Conservation (phyloP, 805 yeast species). For the Ogataea allantospora region DNA sequence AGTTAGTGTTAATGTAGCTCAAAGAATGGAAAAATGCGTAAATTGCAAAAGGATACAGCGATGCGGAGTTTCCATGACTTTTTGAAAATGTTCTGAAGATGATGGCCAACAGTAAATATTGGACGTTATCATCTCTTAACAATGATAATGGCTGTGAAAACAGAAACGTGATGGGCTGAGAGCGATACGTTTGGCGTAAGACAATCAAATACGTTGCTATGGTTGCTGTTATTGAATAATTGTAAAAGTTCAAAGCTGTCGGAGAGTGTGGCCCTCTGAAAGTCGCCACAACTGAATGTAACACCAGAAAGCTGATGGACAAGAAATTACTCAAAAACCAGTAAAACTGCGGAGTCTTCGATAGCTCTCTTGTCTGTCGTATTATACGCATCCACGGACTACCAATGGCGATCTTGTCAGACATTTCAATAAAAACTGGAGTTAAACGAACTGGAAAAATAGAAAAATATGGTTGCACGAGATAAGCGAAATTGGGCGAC, state of each 20-base stretch:
- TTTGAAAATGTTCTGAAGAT: slow-evolving; percentile 36
- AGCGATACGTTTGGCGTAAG: slow-evolving; percentile 54
- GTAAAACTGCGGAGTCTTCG: slow-evolving; percentile 57
- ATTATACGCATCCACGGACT: slow-evolving; percentile 4
- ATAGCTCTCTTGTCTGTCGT: slow-evolving; percentile 15
- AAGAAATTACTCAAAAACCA: slow-evolving; percentile 67
- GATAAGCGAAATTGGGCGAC: slow-evolving; percentile 8
- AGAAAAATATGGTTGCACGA: slow-evolving; percentile 10
- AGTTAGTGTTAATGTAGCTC: slow-evolving; percentile 51
- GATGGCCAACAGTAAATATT: slow-evolving; percentile 50
- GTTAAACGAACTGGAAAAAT: slow-evolving; percentile 2
- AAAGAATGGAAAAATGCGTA: slow-evolving; percentile 66
- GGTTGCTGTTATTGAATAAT: slow-evolving; percentile 47
- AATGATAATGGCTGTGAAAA: slow-evolving; percentile 30
- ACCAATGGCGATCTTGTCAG: slow-evolving; percentile 5
- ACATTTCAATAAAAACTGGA: slow-evolving; percentile 1
- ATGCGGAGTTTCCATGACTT: slow-evolving; percentile 33
- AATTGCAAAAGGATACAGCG: slow-evolving; percentile 57
- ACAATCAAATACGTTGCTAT: slow-evolving; percentile 63
- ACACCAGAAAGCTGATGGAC: slow-evolving; percentile 42
- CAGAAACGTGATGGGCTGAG: slow-evolving; percentile 32
- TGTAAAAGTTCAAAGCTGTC: slow-evolving; percentile 37
- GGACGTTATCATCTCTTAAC: slow-evolving; percentile 58
- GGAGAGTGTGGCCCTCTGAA: slow-evolving; percentile 34
- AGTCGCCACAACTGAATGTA: slow-evolving; percentile 42